Evolutionary conservation across 2,329 filamentous ascomycete species (phyloP).

Genomic region (Hirsutella minnesotensis): DNA sequence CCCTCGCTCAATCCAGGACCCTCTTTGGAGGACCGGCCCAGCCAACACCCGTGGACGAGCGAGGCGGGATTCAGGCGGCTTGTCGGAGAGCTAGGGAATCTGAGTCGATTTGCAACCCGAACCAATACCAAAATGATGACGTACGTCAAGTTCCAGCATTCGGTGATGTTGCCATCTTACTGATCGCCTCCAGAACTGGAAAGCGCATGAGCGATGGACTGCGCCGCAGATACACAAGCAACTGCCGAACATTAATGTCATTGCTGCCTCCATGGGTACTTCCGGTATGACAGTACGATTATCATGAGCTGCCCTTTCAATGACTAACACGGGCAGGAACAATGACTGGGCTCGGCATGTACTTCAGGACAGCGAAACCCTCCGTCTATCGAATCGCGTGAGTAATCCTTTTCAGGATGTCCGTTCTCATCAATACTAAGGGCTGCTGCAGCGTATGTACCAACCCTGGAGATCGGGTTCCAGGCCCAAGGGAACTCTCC

Average conservation of each 20-base stretch:
- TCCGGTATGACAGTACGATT: slow-evolving; percentile 8
- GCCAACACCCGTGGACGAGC: slow-evolving; percentile 18
- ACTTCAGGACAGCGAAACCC: slow-evolving; percentile 38
- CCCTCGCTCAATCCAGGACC: slow-evolving; percentile 16
- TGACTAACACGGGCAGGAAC: slow-evolving; percentile 17
- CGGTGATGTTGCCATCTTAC: too few relatives aligned
- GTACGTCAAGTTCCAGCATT: slow-evolving; percentile 10
- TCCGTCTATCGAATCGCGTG: slow-evolving; percentile 27
- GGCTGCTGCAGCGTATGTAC: slow-evolving; percentile 49
- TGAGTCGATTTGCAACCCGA: slow-evolving; percentile 16
- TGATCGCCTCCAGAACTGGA: slow-evolving; percentile 29
- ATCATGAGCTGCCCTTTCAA: not conserved
- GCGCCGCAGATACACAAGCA: slow-evolving; percentile 46
- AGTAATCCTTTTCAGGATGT: too few relatives aligned
- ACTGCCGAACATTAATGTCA: slow-evolving; percentile 41
- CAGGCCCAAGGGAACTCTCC: slow-evolving; percentile 41
- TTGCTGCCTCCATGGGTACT: slow-evolving; percentile 45
- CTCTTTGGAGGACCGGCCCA: slow-evolving; percentile 21
- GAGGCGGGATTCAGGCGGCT: slow-evolving; percentile 18
- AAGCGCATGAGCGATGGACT: slow-evolving; percentile 45
- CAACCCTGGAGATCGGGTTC: slow-evolving; percentile 42
- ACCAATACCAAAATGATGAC: slow-evolving; percentile 22
- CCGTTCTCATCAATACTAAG: too few relatives aligned
- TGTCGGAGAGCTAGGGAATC: slow-evolving; percentile 17
- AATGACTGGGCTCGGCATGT: slow-evolving; percentile 37